Percentiles rank a stretch among this genome's conserved stretches.
Evolutionary conservation across 2,329 filamentous ascomycete genomes (phyloP).

Genomic region (Colletotrichum ledebouriae): DNA sequence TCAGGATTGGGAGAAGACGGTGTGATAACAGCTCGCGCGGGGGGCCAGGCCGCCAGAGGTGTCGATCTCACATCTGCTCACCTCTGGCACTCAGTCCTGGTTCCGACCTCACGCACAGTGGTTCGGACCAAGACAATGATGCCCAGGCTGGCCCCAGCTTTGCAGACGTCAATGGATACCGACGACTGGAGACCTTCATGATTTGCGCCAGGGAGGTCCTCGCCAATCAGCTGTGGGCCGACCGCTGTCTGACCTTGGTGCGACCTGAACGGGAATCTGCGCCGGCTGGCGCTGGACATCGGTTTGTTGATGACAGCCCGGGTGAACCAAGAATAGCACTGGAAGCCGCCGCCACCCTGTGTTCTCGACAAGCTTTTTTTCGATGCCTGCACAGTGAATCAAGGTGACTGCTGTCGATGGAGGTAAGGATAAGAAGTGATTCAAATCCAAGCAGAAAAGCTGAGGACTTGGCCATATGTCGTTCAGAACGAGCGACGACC

Average conservation of each 20-base stretch:
- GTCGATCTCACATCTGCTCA: conserved; percentile 16
- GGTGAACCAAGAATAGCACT: conserved; percentile 31
- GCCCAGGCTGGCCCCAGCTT: not conserved
- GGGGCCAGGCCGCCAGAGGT: too few relatives aligned
- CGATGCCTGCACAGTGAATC: not conserved
- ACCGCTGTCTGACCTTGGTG: conserved; percentile 37
- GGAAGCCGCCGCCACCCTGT: conserved; percentile 22
- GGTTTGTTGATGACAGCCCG: conserved; percentile 22
- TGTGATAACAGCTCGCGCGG: too few relatives aligned
- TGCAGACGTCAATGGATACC: conserved; percentile 19
- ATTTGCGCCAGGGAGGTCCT: conserved; percentile 43
- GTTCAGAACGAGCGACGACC: not conserved
- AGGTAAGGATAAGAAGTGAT: not conserved
- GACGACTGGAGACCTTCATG: conserved; percentile 28
- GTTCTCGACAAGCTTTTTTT: conserved; percentile 28
- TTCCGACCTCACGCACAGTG: not conserved
- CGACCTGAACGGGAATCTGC: conserved; percentile 40
- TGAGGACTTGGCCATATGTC: not conserved
- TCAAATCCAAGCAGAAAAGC: not conserved
- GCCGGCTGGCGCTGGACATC: conserved; percentile 25
- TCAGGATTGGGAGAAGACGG: too few relatives aligned
- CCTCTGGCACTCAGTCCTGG: conserved; percentile 4
- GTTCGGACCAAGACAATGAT: conserved; percentile 13
- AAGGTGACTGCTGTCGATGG: not conserved
- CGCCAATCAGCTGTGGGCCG: conserved; percentile 41